Percentiles rank a stretch among this genome's conserved stretches.
phyloP scores from a whole-genome alignment of 1,139 yeast genomes.

The Wickerhamomyces sp. region DNA sequence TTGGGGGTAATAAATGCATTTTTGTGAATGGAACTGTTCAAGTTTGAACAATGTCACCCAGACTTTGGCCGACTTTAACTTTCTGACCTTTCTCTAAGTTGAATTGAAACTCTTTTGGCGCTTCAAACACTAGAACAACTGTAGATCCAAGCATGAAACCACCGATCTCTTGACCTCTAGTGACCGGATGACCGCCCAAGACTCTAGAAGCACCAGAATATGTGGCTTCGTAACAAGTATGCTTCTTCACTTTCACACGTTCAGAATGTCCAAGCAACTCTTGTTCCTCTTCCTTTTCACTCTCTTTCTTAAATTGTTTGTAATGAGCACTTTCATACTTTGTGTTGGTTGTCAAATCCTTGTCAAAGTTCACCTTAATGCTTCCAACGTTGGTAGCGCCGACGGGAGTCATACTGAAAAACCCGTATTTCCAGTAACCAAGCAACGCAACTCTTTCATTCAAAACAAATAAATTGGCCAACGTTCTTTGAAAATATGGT shows the following conservation, averaged over 20 bases:
- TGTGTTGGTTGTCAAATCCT: slow-evolving; percentile 81
- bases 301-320: slow-evolving; percentile 6
- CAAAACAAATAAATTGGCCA: slow-evolving; percentile 81
- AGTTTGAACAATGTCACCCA: slow-evolving; percentile 50
- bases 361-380: slow-evolving; percentile 86
- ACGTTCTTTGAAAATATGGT: slow-evolving; percentile 87
- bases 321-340: slow-evolving; percentile 44
- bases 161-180: slow-evolving; percentile 94
- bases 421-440: slow-evolving; percentile 96
- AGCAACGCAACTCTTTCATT: slow-evolving; percentile 94
- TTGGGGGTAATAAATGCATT: no score
- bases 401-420: slow-evolving; percentile 97
- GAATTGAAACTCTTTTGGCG: slow-evolving; percentile 76
- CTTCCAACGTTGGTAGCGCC: slow-evolving; percentile 99
- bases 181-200: slow-evolving; percentile 85
- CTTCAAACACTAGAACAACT: slow-evolving; percentile 93
- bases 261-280: slow-evolving; percentile 1
- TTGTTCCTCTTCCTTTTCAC: slow-evolving; percentile 6
- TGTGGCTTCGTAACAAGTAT: slow-evolving; percentile 92
- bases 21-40: no score
- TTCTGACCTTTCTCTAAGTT: slow-evolving; percentile 63
- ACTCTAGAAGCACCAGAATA: slow-evolving; percentile 73
- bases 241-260: slow-evolving; percentile 45
- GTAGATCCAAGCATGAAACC: slow-evolving; percentile 96
- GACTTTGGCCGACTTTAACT: slow-evolving; percentile 79